These are phyloP conservation scores for Amanita rubescens DNA, from an alignment of 768 basidiomycete genomes.

Conservation along the genomic window DNA sequence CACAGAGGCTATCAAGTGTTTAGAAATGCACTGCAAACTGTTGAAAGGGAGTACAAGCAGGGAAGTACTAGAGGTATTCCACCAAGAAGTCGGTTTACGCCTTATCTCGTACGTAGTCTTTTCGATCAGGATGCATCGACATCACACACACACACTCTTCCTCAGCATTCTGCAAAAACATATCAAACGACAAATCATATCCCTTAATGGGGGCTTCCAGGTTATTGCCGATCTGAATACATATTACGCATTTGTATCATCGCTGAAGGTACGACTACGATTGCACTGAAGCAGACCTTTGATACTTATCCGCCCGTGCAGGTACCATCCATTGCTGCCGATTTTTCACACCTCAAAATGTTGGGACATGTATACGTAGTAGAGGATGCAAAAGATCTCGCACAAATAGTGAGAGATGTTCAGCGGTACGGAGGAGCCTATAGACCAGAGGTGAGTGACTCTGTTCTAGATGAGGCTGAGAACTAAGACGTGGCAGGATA, in stretches of 20 bases:
- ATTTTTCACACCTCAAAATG: slow-evolving; percentile 96
- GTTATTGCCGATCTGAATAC: slow-evolving; percentile 95
- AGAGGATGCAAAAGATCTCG: slow-evolving; percentile 92
- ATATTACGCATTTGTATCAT: slow-evolving; percentile 83
- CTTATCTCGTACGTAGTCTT: slow-evolving; percentile 57
- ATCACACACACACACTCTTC: neutral
- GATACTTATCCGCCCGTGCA: slow-evolving; percentile 16
- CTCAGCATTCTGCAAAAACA: slow-evolving; percentile 92
- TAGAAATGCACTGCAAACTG: slow-evolving; percentile 87
- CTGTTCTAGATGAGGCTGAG: neutral
- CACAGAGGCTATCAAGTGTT: slow-evolving; percentile 79
- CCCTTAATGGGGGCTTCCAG: slow-evolving; percentile 88
- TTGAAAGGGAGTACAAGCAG: slow-evolving; percentile 91
- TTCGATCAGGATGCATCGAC: too few relatives aligned
- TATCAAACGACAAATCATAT: slow-evolving; percentile 95
- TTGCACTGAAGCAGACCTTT: neutral
- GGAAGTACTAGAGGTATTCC: slow-evolving; percentile 96
- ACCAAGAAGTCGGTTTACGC: slow-evolving; percentile 93
- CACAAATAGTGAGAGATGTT: slow-evolving; percentile 92
- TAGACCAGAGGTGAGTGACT: slow-evolving; percentile 69
- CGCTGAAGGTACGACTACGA: slow-evolving; percentile 55
- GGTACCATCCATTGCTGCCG: slow-evolving; percentile 75
- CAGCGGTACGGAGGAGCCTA: slow-evolving; percentile 94
- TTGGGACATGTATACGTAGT: slow-evolving; percentile 95
- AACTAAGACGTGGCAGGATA: slow-evolving; percentile 41